Evolutionary conservation across 441 rosid genomes (phyloP).

Genomic region (Cnidoscolus chayamansa): DNA sequence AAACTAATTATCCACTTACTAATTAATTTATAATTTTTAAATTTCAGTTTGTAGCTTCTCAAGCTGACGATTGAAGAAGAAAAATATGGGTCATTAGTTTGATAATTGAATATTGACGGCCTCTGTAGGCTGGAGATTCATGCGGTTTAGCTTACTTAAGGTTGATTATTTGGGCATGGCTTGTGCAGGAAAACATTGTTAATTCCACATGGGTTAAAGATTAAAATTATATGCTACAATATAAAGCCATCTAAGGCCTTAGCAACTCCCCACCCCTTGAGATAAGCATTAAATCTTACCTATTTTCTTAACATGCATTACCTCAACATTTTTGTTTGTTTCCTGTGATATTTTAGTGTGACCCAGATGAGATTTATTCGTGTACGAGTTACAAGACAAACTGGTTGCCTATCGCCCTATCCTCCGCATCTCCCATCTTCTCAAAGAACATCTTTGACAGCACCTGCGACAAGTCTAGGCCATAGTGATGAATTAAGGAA

Average conservation of each 20-base stretch:
- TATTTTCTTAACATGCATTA: too few relatives aligned
- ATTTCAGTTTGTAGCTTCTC: constrained; percentile 18
- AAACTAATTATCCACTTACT: constrained; percentile 31
- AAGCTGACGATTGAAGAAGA: not conserved
- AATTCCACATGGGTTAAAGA: too few relatives aligned
- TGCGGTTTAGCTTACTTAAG: not conserved
- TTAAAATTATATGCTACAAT: too few relatives aligned
- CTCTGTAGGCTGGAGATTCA: not conserved
- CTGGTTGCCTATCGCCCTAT: constrained; percentile 4
- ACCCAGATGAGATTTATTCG: not conserved
- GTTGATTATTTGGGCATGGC: not conserved
- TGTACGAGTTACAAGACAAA: not conserved
- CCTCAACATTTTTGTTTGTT: not conserved
- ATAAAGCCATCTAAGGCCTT: too few relatives aligned
- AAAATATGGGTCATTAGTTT: not conserved
- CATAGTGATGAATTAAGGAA: not conserved
- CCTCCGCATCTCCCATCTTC: not conserved
- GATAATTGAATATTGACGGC: not conserved
- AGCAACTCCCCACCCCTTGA: too few relatives aligned
- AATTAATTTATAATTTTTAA: constrained; percentile 20
- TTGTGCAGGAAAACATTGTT: not conserved
- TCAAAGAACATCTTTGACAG: constrained; percentile 3
- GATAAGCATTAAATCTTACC: too few relatives aligned
- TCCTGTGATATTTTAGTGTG: not conserved
- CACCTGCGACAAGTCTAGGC: not conserved